Evolutionary conservation across 1,284 basidiomycete species (phyloP), one percentile per base, ranked within the genome.

Genomic region (Coniophora puteana): DNA sequence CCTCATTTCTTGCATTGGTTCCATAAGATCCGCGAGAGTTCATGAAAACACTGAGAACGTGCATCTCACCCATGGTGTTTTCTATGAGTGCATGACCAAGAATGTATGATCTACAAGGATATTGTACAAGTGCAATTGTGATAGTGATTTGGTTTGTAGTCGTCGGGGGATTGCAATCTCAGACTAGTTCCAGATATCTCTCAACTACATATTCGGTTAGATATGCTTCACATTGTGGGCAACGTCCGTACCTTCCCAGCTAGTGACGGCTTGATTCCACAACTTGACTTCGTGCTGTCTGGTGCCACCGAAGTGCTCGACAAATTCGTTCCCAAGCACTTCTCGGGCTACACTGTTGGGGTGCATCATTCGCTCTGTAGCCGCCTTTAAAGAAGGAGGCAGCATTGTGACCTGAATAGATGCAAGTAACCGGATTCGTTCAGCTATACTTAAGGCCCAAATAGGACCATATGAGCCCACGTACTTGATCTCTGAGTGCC

Each of bases 271-370:
- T 53, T 83, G 77, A 53, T 91, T 89, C 83, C 89, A 93, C 36
- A 89, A 54, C 43, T 76, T 80, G 33, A 94, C 80, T 63, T 96
- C 93, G 59, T 95, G 89, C 60, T 90, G 74, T 52, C 94, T 78
- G 8, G 94, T 97, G 2, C 91, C 93, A 4, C 88, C 92, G 58
- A 80, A 95, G 58, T 98, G 94, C 24, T 97, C 90, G 3, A 98
- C 90, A 54, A 96, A 93, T 26, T 81, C 83, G 54, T 93, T 72
- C 0, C 93, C 93, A 43, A 98, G 80, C 30, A 92, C 74, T 12
- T 92, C 86, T 36, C 93, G 75, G 8, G 94, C 93, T 33, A 95
- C 66, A 52, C 90, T 93, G 4, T 72, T 78, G 7, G 76, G 67
- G 18, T 67, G 66, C 80, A 89, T 89, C 83, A 98, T 94, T 37